These are phyloP conservation scores for Serendipita sp. DNA, from an alignment of 768 basidiomycete species.

Conservation along the genomic window DNA sequence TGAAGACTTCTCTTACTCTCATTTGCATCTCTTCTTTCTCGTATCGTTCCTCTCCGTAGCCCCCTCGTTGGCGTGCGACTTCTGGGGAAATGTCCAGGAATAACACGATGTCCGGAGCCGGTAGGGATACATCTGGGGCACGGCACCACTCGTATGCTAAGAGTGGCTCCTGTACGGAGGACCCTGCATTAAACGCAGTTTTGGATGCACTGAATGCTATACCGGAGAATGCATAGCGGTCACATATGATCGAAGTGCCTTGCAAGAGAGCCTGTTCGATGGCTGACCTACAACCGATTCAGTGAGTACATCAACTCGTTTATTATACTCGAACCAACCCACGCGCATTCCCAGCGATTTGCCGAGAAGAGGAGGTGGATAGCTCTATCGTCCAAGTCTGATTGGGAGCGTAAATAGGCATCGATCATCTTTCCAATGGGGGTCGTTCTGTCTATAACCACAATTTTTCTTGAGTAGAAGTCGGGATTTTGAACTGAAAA, in stretches of 20 bases:
- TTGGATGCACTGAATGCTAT: conserved; percentile 57
- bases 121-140: conserved; percentile 72
- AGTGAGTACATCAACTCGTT: background rate
- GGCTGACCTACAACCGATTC: conserved; percentile 26
- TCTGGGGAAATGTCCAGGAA: conserved; percentile 74
- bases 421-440: conserved; percentile 87
- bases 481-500: background rate
- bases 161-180: conserved; percentile 12
- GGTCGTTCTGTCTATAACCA: conserved; percentile 63
- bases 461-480: no score
- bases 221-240: conserved; percentile 93
- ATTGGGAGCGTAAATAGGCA: conserved; percentile 65
- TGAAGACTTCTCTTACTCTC: conserved; percentile 44
- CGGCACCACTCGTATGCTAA: conserved; percentile 73
- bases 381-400: conserved; percentile 79
- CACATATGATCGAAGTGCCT: conserved; percentile 69
- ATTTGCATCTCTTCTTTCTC: conserved; percentile 65
- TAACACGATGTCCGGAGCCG: conserved; percentile 72
- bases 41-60: conserved; percentile 77
- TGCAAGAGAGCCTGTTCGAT: conserved; percentile 42
- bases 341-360: conserved; percentile 94
- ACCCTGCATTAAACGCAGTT: conserved; percentile 24
- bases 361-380: conserved; percentile 93
- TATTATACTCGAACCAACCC: conserved; percentile 12
- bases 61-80: conserved; percentile 48